Conservation (phyloP, 2,329 filamentous ascomycete species). For the Fusarium devonianum region DNA sequence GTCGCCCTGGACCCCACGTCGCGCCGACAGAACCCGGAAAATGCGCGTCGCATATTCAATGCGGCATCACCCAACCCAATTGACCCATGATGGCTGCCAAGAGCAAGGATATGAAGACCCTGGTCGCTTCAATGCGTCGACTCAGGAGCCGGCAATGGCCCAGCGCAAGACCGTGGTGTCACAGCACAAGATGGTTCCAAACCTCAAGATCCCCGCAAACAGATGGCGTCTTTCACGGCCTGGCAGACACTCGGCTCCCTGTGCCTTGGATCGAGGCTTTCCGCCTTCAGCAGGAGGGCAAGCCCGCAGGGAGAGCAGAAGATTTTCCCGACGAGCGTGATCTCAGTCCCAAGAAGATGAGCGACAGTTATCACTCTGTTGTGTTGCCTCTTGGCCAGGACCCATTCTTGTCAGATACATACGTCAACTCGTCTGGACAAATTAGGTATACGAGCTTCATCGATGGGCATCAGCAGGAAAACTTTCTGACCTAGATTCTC, state of each 20-base stretch:
- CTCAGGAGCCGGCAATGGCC: neutral
- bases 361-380: conserved; percentile 44
- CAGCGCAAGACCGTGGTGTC: neutral
- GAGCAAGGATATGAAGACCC: conserved; percentile 3
- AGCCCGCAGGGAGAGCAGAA: conserved; percentile 11
- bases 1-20: too few species aligned
- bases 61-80: too few species aligned
- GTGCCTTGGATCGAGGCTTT: conserved; percentile 44
- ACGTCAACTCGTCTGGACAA: conserved; percentile 78
- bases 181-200: conserved; percentile 20
- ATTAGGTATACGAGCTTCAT: conserved; percentile 56
- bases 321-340: conserved; percentile 35
- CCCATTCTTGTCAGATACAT: conserved; percentile 79
- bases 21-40: too few species aligned
- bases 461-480: too few species aligned
- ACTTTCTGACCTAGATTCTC: neutral
- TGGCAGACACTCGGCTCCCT: conserved; percentile 37
- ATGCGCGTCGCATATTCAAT: too few species aligned
- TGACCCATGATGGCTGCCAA: too few species aligned
- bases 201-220: conserved; percentile 27
- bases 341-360: conserved; percentile 41
- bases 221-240: conserved; percentile 43
- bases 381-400: conserved; percentile 73
- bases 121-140: conserved; percentile 10
- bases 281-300: conserved; percentile 30